phyloP scores from a whole-genome alignment of 202 grass and related monocot genomes.

The Panicum hallii region DNA sequence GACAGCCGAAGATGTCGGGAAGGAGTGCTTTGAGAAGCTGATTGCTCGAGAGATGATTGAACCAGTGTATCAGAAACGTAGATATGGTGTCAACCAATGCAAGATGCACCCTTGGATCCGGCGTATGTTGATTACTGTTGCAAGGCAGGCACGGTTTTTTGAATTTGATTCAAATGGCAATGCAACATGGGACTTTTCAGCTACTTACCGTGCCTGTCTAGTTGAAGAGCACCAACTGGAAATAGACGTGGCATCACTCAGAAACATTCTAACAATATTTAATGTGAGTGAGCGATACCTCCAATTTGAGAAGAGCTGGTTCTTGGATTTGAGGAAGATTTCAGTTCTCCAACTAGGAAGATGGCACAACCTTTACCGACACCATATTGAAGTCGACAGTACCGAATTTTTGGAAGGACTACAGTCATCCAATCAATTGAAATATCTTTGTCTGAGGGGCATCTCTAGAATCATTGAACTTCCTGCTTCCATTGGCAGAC shows the following conservation, averaged over 20 bases:
- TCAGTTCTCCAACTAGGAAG: constrained; percentile 56
- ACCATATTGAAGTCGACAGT: constrained; percentile 67
- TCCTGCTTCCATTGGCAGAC: constrained; percentile 58
- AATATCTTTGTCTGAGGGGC: constrained; percentile 67
- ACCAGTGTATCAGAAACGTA: constrained; percentile 47
- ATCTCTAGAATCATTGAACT: constrained; percentile 73
- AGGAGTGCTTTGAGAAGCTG: constrained; percentile 53
- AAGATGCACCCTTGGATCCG: constrained; percentile 63
- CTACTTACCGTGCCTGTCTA: constrained; percentile 49
- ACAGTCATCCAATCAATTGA: constrained; percentile 58
- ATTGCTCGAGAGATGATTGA: constrained; percentile 54
- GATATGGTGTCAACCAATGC: constrained; percentile 41
- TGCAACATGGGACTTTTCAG: constrained; percentile 46
- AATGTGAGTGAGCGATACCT: constrained; percentile 64
- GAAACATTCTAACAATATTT: constrained; percentile 55
- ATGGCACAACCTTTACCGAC: constrained; percentile 42
- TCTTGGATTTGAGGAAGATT: constrained; percentile 55
- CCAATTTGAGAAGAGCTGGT: constrained; percentile 56
- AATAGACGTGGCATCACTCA: constrained; percentile 16
- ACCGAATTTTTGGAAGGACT: constrained; percentile 57
- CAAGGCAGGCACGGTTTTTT: constrained; percentile 60
- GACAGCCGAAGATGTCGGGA: constrained; percentile 39
- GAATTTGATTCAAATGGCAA: constrained; percentile 58
- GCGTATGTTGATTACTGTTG: constrained; percentile 56
- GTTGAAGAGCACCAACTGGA: constrained; percentile 36